Base-by-base conservation (phyloP, 371 early-diverging fungal species). In the Nosema granulosis region DNA sequence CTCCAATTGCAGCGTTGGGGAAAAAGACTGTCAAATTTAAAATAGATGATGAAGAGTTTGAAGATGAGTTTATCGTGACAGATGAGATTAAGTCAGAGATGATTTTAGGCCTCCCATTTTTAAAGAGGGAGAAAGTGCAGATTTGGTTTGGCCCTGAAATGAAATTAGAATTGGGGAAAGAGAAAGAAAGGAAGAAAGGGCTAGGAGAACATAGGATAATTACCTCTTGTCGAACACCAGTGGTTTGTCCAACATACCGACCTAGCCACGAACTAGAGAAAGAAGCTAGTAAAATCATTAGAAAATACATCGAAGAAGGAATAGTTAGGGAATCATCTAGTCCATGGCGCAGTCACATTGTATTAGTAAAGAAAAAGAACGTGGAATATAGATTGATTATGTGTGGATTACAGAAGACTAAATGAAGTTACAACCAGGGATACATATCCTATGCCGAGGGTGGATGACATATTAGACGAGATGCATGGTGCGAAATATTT, bases 331-430 rank as follows among this genome's bases (percentile, higher is more conserved):
- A n/a, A n/a, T 57, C 58, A 32, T 34, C 24, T 26, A 29, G 49
- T 22, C 9, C 38, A 0, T 74, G 80, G 80, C 3, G 61, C n/a
- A 54, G n/a, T 13, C 57, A n/a, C n/a, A n/a, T n/a, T n/a, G n/a
- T n/a, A n/a, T n/a, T n/a, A n/a, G n/a, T n/a, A n/a, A n/a, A n/a
- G n/a, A n/a, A n/a, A n/a, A n/a, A 49, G n/a, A n/a, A 49, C 11
- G 50, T 13, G n/a, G 50, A n/a, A 13, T 49, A n/a, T 11, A 49
- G 50, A 49, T n/a, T n/a, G n/a, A n/a, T 13, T 49, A 13, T 56
- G 57, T 56, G 28, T 56, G 22, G 57, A 56, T 56, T 56, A 56
- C 22, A 11, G 57, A 26, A 56, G 57, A 56, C 22, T 56, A n/a
- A 56, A 56, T 22, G 57, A 4, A 9, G 20, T 56, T 56, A 56